A percentile compares a stretch with the other conserved stretches of the same genome.
Conservation (phyloP, 2,329 filamentous ascomycete genomes). For the Trichoderma afroharzianum region DNA sequence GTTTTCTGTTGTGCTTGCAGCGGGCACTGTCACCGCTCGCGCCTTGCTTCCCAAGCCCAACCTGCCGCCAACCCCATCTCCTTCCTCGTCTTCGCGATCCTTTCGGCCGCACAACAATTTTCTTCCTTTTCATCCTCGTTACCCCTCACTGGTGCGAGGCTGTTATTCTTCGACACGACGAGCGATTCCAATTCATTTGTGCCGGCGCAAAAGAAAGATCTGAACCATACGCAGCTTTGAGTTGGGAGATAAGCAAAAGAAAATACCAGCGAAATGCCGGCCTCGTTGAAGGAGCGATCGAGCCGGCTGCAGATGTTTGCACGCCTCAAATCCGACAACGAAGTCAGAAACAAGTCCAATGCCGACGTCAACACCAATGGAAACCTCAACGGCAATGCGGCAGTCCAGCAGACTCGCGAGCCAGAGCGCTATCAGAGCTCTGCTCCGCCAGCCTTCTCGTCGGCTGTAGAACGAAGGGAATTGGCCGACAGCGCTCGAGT, state of each 20-base stretch:
- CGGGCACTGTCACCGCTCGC: slow-evolving; percentile 2
- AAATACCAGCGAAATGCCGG: slow-evolving; percentile 26
- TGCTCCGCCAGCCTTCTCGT: slow-evolving; percentile 17
- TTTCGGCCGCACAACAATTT: not conserved
- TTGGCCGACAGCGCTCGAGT: slow-evolving; percentile 35
- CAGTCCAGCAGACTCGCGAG: slow-evolving; percentile 20
- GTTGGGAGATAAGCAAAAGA: not conserved
- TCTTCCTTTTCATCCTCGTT: not conserved
- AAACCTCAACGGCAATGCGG: slow-evolving; percentile 17
- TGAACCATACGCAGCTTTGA: not conserved
- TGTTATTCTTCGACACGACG: not conserved
- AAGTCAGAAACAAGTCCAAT: slow-evolving; percentile 9
- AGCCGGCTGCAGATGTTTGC: slow-evolving; percentile 33
- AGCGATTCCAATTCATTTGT: not conserved
- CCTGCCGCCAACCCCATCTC: not conserved
- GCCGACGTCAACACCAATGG: not conserved
- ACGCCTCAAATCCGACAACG: slow-evolving; percentile 26
- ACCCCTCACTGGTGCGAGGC: not conserved
- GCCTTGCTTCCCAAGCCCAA: not conserved
- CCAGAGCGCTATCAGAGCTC: slow-evolving; percentile 23
- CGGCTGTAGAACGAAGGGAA: slow-evolving; percentile 27
- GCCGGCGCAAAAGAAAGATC: not conserved
- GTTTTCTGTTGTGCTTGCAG: not conserved
- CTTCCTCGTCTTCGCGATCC: slow-evolving; percentile 7
- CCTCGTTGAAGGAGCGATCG: slow-evolving; percentile 30